Evolutionary conservation across 352 stramenopile species (phyloP).

Genomic region (Phytophthora macrochlamydospora): DNA sequence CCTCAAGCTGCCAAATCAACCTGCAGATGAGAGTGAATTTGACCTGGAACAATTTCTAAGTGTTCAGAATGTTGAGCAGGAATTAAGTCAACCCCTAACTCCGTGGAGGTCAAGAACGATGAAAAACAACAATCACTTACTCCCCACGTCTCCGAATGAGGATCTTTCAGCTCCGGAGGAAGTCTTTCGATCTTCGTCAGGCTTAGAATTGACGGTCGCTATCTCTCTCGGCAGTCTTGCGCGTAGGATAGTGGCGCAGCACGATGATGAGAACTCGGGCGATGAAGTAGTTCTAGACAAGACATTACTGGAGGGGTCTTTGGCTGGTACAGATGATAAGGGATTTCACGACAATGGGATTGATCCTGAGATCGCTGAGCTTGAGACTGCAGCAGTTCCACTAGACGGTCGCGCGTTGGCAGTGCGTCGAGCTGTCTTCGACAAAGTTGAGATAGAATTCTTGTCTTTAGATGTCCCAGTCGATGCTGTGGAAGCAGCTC

Average conservation of each 20-base stretch:
- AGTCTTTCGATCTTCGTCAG: slow-evolving; percentile 20
- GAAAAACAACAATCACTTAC: neutral
- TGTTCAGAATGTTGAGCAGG: slow-evolving; percentile 48
- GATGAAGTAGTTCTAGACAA: neutral
- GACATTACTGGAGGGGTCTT: neutral
- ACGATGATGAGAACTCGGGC: slow-evolving; percentile 16
- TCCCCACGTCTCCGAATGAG: neutral
- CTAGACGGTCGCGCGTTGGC: neutral
- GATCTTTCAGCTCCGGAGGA: slow-evolving; percentile 8
- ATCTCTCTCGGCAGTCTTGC: slow-evolving; percentile 31
- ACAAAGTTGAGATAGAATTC: slow-evolving; percentile 41
- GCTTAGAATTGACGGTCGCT: slow-evolving; percentile 30
- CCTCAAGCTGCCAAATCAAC: slow-evolving; percentile 14
- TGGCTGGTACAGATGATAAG: slow-evolving; percentile 7
- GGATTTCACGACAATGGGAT: neutral
- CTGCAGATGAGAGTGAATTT: slow-evolving; percentile 21
- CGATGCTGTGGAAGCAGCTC: slow-evolving; percentile 25
- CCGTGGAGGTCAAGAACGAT: neutral
- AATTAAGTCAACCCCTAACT: slow-evolving; percentile 19
- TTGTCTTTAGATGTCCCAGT: slow-evolving; percentile 36
- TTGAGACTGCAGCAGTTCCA: slow-evolving; percentile 1
- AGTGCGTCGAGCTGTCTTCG: slow-evolving; percentile 18
- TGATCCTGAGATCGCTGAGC: neutral
- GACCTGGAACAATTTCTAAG: slow-evolving; percentile 64
- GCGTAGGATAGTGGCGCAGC: slow-evolving; percentile 37